Percentiles rank a stretch among this genome's conserved stretches.
Conservation (phyloP, 805 yeast species). For the Teunomyces panamensis region DNA sequence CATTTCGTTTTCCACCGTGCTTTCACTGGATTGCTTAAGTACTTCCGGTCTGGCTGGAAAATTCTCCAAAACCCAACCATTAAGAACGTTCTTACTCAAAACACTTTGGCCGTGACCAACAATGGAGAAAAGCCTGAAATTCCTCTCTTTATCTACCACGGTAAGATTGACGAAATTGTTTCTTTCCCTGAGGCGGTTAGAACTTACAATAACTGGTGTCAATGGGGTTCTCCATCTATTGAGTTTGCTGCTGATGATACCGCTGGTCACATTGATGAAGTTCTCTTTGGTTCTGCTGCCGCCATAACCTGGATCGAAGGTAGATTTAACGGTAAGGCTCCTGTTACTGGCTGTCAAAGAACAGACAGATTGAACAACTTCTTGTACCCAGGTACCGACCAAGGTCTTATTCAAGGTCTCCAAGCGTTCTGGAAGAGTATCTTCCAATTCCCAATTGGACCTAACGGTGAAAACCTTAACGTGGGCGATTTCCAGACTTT, state of each 20-base stretch:
- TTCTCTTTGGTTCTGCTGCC: slow-evolving; percentile 13
- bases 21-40: slow-evolving; percentile 12
- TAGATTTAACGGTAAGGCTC: slow-evolving; percentile 12
- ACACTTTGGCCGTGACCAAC: slow-evolving; percentile 19
- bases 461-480: slow-evolving; percentile 1
- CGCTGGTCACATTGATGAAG: slow-evolving; percentile 20
- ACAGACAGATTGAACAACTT: slow-evolving; percentile 47
- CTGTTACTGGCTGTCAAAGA: slow-evolving; percentile 17
- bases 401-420: background rate
- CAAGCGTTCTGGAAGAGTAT: background rate
- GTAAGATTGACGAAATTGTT: slow-evolving; percentile 10
- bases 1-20: slow-evolving; percentile 7
- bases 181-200: slow-evolving; percentile 9
- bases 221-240: slow-evolving; percentile 19
- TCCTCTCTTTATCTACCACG: slow-evolving; percentile 12
- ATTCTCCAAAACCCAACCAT: slow-evolving; percentile 14
- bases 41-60: slow-evolving; percentile 14
- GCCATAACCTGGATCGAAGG: slow-evolving; percentile 18
- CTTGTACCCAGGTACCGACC: slow-evolving; percentile 38
- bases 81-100: slow-evolving; percentile 13
- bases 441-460: slow-evolving; percentile 1
- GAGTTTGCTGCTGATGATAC: slow-evolving; percentile 25
- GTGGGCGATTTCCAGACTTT: background rate
- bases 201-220: slow-evolving; percentile 27
- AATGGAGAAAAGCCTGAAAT: slow-evolving; percentile 9